A percentile compares a stretch with the other conserved stretches of the same genome.
These are phyloP conservation scores for Angomonas ambiguus DNA, from an alignment of 208 protist genomes.

Conservation along the genomic window DNA sequence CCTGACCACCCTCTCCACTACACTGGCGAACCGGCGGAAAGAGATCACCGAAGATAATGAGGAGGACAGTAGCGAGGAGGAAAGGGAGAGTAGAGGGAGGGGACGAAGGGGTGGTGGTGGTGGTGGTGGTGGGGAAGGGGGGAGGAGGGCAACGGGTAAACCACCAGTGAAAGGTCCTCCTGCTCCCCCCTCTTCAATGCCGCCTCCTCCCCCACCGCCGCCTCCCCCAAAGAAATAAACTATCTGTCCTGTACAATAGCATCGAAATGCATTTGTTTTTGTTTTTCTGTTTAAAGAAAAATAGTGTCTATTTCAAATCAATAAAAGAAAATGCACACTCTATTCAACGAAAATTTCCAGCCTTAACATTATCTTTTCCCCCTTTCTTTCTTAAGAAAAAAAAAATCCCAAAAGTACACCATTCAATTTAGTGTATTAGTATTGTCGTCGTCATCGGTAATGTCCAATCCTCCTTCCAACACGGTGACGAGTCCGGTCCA, in stretches of 20 bases:
- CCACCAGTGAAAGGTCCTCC: conserved; percentile 9
- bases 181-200: conserved; percentile 20
- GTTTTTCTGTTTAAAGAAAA: neutral
- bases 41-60: conserved; percentile 12
- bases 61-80: neutral
- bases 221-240: conserved; percentile 9
- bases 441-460: neutral
- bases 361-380: neutral
- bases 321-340: neutral
- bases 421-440: neutral
- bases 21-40: conserved; percentile 4
- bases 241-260: neutral
- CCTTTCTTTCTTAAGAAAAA: neutral
- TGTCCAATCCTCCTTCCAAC: neutral
- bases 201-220: conserved; percentile 23
- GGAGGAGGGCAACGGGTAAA: neutral
- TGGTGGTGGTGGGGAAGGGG: too few relatives aligned
- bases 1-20: conserved; percentile 28
- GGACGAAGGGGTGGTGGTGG: neutral
- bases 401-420: neutral
- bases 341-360: neutral
- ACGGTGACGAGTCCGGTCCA: neutral
- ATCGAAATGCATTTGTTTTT: neutral
- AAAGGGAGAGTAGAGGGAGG: neutral
- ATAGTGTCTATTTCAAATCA: neutral